These are phyloP conservation scores for Neurospora sp. DNA, from an alignment of 495 filamentous ascomycete genomes.

Conservation along the genomic window DNA sequence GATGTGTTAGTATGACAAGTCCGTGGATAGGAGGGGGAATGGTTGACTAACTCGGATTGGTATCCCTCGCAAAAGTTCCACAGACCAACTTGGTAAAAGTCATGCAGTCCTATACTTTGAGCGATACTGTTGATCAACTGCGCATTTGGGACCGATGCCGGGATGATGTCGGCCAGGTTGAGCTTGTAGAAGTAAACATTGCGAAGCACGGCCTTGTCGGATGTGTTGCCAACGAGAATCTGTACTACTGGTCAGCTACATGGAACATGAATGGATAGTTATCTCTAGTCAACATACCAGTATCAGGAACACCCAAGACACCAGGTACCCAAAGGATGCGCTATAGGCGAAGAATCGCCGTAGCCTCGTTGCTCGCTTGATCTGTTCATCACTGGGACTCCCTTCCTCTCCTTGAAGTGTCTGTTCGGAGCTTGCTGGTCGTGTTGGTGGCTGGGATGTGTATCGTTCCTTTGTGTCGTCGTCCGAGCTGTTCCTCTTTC, in stretches of 20 bases:
- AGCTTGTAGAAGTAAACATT: constrained; percentile 75
- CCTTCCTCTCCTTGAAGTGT: neutral
- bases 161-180: constrained; percentile 76
- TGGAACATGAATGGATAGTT: neutral
- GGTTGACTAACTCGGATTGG: constrained; percentile 32
- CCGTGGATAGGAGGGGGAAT: neutral
- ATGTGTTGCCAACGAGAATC: constrained; percentile 62
- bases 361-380: constrained; percentile 46
- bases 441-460: neutral
- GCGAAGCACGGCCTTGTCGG: constrained; percentile 46
- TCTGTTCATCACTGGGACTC: constrained; percentile 5
- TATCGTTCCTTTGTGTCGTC: neutral
- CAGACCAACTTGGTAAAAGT: constrained; percentile 88
- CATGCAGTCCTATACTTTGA: constrained; percentile 77
- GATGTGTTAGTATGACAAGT: neutral
- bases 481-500: neutral
- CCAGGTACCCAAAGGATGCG: constrained; percentile 59
- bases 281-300: constrained; percentile 34
- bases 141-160: constrained; percentile 61
- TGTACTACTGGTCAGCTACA: constrained; percentile 4
- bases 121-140: constrained; percentile 77
- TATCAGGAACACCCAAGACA: constrained; percentile 66
- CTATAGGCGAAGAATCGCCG: constrained; percentile 44
- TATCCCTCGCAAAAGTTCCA: constrained; percentile 87
- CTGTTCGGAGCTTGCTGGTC: neutral